Evolutionary conservation across 441 rosid species (phyloP), one percentile per base, ranked within the genome.

Genomic region (Pelargonium cotyledonis): DNA sequence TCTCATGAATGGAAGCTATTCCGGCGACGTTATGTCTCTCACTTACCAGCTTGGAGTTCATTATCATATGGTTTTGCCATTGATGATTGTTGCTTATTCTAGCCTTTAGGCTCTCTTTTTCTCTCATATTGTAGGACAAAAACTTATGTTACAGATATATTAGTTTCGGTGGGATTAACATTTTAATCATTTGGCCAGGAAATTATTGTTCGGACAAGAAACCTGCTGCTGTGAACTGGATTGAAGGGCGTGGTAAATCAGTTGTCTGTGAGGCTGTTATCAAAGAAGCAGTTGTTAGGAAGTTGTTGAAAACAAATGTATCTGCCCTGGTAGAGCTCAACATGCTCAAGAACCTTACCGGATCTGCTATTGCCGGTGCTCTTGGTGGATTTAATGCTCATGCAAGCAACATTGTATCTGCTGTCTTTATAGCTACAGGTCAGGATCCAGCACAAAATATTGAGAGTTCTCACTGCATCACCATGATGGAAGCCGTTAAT

Each of bases 401-500:
- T 41, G 98, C 98, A 0, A 84, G 90, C 77, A 92, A 92, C 84
- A 82, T 90, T 10, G 92, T 92, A 68, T 86, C 98, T 51, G 98
- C 98, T 65, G 69, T 92, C 69, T 92, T 79, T 43, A 81, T 92
- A 68, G 98, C 98, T 4, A 92, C 98, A 0, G 98, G 96, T 18
- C 98, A 92, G 79, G 96, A 92, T 82, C 98, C 98, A 41, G 96
- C 98, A 8, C 98, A 92, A 81, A 92, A 92, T 68, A 81, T 90
- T 0, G 98, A 92, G 81, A 92, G 96, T 63, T 92, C 98, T 72
- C 93, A 92, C 46, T 92, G 96, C 84, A 87, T 90, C 40, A 92
- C 98, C 40, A 88, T 92, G 96, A 90, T 92, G 95, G 96, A 92
- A 85, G 88, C 95, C 0, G 83, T 90, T 57, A 92, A 88, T 40